Conservation (phyloP, 2,329 filamentous ascomycete genomes). For the Penicillium thymicola region DNA sequence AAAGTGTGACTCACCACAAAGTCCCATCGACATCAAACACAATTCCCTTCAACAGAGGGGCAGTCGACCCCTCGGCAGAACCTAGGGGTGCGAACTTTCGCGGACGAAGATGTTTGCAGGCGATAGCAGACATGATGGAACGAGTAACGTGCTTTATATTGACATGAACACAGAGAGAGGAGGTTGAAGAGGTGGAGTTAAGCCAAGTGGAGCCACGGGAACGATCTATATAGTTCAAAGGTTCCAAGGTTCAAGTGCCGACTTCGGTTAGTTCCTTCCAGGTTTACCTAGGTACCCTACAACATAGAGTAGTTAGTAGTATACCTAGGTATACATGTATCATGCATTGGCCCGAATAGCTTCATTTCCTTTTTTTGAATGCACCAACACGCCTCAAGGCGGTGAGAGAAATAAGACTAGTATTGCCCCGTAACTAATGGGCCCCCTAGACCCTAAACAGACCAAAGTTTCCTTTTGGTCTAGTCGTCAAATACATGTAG, state of each 20-base stretch:
- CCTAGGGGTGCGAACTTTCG: slow-evolving; percentile 53
- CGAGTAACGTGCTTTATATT: not conserved
- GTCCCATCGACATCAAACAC: slow-evolving; percentile 97
- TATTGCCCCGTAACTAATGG: no score
- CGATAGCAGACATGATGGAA: slow-evolving; percentile 23
- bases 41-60: slow-evolving; percentile 54
- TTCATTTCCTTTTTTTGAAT: no score
- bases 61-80: slow-evolving; percentile 30
- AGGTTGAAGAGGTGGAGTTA: slow-evolving; percentile 1
- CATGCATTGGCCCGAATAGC: no score
- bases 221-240: not conserved
- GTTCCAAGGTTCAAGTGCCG: not conserved
- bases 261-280: not conserved
- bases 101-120: slow-evolving; percentile 26
- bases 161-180: not conserved
- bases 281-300: no score
- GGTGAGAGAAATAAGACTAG: no score
- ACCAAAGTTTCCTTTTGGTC: no score
- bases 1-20: slow-evolving; percentile 63
- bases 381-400: no score
- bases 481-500: no score
- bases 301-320: no score
- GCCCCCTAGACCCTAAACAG: no score
- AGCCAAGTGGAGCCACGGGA: slow-evolving; percentile 1
- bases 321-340: no score